Evolutionary conservation across 495 filamentous ascomycete genomes (phyloP).

Genomic region (Staphylotrichum longicolle): DNA sequence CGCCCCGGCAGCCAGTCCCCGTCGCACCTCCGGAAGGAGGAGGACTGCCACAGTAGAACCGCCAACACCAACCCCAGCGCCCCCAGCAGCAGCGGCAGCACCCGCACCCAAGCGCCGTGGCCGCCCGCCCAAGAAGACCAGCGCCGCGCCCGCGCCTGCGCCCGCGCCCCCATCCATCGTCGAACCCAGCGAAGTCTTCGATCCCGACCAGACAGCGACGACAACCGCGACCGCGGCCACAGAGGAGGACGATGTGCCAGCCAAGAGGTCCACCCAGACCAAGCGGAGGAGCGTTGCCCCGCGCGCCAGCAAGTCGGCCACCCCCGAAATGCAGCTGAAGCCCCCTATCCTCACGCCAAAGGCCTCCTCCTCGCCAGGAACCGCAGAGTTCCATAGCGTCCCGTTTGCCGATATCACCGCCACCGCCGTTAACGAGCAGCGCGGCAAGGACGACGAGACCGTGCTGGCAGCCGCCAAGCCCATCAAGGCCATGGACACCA

Average conservation of each 20-base stretch:
- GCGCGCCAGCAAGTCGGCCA: slow-evolving; percentile 42
- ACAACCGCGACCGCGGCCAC: slow-evolving; percentile 29
- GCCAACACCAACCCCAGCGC: slow-evolving; percentile 11
- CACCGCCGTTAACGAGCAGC: slow-evolving; percentile 57
- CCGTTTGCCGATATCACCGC: slow-evolving; percentile 79
- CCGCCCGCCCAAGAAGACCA: slow-evolving; percentile 39
- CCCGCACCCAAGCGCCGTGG: slow-evolving; percentile 28
- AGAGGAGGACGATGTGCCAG: slow-evolving; percentile 45
- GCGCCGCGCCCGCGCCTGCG: neutral
- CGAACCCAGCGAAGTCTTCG: slow-evolving; percentile 60
- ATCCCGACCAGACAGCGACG: slow-evolving; percentile 51
- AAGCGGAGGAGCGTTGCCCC: slow-evolving; percentile 70
- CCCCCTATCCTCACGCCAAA: slow-evolving; percentile 48
- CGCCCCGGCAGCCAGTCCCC: slow-evolving; percentile 51
- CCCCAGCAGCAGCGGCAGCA: slow-evolving; percentile 12
- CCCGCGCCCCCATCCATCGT: slow-evolving; percentile 36
- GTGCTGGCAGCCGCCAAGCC: slow-evolving; percentile 53
- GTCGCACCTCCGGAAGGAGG: slow-evolving; percentile 54
- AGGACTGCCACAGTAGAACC: slow-evolving; percentile 37
- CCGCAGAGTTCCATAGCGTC: slow-evolving; percentile 51
- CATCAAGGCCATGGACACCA: slow-evolving; percentile 68
- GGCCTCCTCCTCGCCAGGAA: slow-evolving; percentile 35
- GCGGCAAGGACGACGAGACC: slow-evolving; percentile 37
- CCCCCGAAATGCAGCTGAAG: slow-evolving; percentile 48
- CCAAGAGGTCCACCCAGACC: slow-evolving; percentile 59